Evolutionary conservation across 2,329 filamentous ascomycete genomes (phyloP).

Genomic region (Lizonia empirigonia): DNA sequence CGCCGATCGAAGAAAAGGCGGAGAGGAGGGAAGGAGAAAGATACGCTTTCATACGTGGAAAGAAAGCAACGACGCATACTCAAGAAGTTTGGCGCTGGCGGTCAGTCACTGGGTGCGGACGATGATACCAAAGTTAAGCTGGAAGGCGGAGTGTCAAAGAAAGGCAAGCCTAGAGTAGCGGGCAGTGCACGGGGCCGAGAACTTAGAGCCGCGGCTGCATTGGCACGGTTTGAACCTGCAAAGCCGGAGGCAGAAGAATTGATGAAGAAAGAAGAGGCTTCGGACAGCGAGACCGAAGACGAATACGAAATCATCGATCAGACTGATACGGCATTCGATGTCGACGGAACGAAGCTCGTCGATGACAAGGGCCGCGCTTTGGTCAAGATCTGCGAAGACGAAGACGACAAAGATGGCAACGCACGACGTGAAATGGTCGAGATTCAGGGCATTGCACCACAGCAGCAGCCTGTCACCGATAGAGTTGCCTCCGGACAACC

Average conservation of each 20-base stretch:
- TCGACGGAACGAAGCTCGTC: slow-evolving; percentile 67
- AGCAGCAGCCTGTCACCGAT: slow-evolving; percentile 3
- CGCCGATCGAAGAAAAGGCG: slow-evolving; percentile 61
- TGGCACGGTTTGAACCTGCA: slow-evolving; percentile 69
- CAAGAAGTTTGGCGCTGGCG: slow-evolving; percentile 77
- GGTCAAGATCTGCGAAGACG: slow-evolving; percentile 76
- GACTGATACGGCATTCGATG: slow-evolving; percentile 63
- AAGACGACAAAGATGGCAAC: slow-evolving; percentile 54
- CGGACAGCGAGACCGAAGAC: slow-evolving; percentile 45
- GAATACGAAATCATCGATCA: slow-evolving; percentile 44
- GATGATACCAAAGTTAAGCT: slow-evolving; percentile 68
- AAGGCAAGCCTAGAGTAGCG: slow-evolving; percentile 74
- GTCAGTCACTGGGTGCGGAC: slow-evolving; percentile 71
- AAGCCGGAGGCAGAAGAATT: slow-evolving; percentile 51
- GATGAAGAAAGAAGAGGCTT: slow-evolving; percentile 45
- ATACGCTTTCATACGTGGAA: slow-evolving; percentile 69
- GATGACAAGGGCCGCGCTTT: slow-evolving; percentile 69
- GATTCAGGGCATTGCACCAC: slow-evolving; percentile 56
- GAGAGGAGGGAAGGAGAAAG: slow-evolving; percentile 49
- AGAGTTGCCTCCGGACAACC: not conserved
- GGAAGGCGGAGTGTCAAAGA: slow-evolving; percentile 67
- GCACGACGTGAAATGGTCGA: slow-evolving; percentile 67
- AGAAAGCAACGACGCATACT: slow-evolving; percentile 72
- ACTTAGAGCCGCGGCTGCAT: slow-evolving; percentile 74
- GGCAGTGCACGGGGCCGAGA: slow-evolving; percentile 76